A percentile compares a stretch with the other conserved stretches of the same genome.
phyloP scores from a whole-genome alignment of 768 basidiomycete species.

The Lyophyllum semitale region DNA sequence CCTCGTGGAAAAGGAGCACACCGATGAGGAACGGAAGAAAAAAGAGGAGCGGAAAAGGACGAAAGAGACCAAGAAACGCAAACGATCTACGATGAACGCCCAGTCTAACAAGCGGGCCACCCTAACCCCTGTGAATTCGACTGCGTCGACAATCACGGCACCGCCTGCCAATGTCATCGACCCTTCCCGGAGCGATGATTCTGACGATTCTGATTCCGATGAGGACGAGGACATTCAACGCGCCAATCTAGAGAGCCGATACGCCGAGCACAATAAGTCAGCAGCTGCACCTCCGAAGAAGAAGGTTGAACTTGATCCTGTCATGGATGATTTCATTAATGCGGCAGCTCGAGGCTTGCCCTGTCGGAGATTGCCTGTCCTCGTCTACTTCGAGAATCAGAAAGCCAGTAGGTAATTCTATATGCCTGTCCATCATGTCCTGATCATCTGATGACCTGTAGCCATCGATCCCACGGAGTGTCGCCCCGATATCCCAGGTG shows the following conservation, averaged over 20 bases:
- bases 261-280: neutral
- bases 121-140: too few relatives aligned
- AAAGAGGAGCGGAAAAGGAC: neutral
- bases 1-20: neutral
- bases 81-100: too few relatives aligned
- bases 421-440: neutral
- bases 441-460: neutral
- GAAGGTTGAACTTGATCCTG: neutral
- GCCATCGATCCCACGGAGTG: neutral
- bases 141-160: too few relatives aligned
- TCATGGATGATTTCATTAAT: constrained; percentile 1
- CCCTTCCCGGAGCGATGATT: too few relatives aligned
- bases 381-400: constrained; percentile 1
- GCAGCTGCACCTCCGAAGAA: neutral
- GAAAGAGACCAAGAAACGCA: neutral
- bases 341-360: neutral
- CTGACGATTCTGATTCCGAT: too few relatives aligned
- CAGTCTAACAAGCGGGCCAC: too few relatives aligned
- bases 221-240: neutral
- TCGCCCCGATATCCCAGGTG: neutral
- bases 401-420: neutral
- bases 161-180: too few relatives aligned
- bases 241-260: neutral
- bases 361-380: neutral
- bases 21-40: neutral